Evolutionary conservation across 495 filamentous ascomycete genomes (phyloP).

Genomic region (Sabuloglossum arenarium): DNA sequence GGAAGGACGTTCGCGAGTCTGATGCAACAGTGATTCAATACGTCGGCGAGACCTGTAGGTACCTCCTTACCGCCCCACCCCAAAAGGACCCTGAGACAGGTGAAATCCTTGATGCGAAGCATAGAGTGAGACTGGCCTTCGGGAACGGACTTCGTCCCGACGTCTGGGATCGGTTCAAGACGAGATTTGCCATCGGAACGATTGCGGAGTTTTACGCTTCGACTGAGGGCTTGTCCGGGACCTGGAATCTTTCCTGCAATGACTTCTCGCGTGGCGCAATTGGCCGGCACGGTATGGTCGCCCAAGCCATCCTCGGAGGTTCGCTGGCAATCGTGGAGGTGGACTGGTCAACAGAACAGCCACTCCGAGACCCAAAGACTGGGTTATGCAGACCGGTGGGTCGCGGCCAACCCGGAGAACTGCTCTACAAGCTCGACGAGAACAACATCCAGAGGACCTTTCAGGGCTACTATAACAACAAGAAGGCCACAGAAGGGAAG

Average conservation of each 20-base stretch:
- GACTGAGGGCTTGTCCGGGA: slow-evolving; percentile 55
- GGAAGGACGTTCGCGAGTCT: slow-evolving; percentile 51
- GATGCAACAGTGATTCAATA: slow-evolving; percentile 78
- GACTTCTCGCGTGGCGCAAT: slow-evolving; percentile 61
- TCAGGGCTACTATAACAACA: slow-evolving; percentile 76
- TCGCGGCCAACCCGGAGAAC: slow-evolving; percentile 52
- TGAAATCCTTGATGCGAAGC: slow-evolving; percentile 53
- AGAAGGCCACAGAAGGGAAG: slow-evolving; percentile 52
- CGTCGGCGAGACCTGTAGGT: slow-evolving; percentile 86
- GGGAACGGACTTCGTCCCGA: slow-evolving; percentile 89
- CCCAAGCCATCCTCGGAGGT: slow-evolving; percentile 28
- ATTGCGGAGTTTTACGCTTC: slow-evolving; percentile 82
- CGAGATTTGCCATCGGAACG: slow-evolving; percentile 62
- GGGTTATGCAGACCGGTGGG: slow-evolving; percentile 43
- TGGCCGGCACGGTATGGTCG: slow-evolving; percentile 50
- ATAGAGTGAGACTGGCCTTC: slow-evolving; percentile 61
- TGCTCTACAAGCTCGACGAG: slow-evolving; percentile 54
- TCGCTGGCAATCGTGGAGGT: slow-evolving; percentile 42
- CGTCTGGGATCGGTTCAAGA: slow-evolving; percentile 73
- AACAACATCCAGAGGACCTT: slow-evolving; percentile 41
- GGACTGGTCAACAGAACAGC: slow-evolving; percentile 49
- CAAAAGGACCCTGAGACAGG: slow-evolving; percentile 39
- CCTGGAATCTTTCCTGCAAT: slow-evolving; percentile 61
- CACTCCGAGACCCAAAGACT: slow-evolving; percentile 48
- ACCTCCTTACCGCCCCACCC: slow-evolving; percentile 56